phyloP scores from a whole-genome alignment of 768 basidiomycete species.

The Scleroderma citrinum region DNA sequence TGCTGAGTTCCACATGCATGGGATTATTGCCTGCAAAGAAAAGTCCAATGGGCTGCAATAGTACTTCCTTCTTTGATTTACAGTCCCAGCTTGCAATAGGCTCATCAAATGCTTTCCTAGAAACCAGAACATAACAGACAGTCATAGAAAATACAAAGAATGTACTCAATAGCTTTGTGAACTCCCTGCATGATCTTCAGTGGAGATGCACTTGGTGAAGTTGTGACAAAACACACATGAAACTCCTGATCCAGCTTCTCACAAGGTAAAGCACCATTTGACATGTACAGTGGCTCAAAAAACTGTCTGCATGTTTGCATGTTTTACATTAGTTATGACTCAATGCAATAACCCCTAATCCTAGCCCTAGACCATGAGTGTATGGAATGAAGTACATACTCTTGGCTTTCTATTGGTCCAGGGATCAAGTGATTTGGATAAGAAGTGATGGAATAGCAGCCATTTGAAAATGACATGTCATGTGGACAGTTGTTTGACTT shows the following conservation, averaged over 20 bases:
- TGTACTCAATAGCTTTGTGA: constrained; percentile 3
- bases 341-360: too few relatives aligned
- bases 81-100: constrained; percentile 10
- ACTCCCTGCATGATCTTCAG: constrained; percentile 14
- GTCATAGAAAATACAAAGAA: background rate
- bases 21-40: constrained; percentile 22
- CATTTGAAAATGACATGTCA: too few relatives aligned
- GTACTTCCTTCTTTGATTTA: constrained; percentile 4
- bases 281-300: too few relatives aligned
- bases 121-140: background rate
- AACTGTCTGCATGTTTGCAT: too few relatives aligned
- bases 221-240: constrained; percentile 14
- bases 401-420: too few relatives aligned
- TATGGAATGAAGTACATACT: too few relatives aligned
- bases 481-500: too few relatives aligned
- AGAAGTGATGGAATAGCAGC: too few relatives aligned
- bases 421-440: too few relatives aligned
- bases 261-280: constrained; percentile 13
- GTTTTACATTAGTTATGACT: too few relatives aligned
- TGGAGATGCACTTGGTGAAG: constrained; percentile 15
- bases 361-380: too few relatives aligned
- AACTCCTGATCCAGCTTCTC: constrained; percentile 13
- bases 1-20: constrained; percentile 18
- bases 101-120: background rate
- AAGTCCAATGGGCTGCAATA: constrained; percentile 10